Conservation (phyloP, 257 asterid species). For the Eucommia ulmoides region DNA sequence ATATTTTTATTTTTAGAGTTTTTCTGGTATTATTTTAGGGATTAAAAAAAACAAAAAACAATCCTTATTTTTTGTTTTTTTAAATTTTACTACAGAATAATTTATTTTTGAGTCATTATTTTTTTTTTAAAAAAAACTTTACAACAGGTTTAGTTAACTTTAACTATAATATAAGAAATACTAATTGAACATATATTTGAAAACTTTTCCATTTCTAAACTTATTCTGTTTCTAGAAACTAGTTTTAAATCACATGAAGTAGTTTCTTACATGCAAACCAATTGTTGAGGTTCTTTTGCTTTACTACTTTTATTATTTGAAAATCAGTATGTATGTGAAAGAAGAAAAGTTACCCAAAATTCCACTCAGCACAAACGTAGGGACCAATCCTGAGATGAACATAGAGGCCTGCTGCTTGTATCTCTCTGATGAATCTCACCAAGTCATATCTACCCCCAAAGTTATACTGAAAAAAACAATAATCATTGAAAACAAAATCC, state of each 20-base stretch:
- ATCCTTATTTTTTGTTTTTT: no score
- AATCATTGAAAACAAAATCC: no score
- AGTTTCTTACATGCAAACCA: not conserved
- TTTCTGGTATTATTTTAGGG: no score
- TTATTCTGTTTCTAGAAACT: no score
- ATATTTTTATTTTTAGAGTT: no score
- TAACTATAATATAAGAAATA: no score
- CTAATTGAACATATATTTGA: not conserved
- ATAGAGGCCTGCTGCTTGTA: constrained; percentile 1
- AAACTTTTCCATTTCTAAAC: no score
- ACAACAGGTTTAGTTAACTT: no score
- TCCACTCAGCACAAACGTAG: constrained; percentile 2
- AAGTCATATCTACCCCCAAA: not conserved
- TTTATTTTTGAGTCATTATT: no score
- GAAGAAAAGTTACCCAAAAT: not conserved
- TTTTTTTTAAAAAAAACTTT: no score
- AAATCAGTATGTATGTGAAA: not conserved
- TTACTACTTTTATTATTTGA: not conserved
- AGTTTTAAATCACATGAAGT: not conserved
- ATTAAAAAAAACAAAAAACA: no score
- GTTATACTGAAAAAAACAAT: not conserved
- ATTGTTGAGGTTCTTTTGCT: not conserved
- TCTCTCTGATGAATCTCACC: not conserved
- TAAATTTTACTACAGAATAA: no score
- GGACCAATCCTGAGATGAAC: constrained; percentile 2